These are phyloP conservation scores for Peronospora farinosa DNA, from an alignment of 352 stramenopile genomes.

Conservation along the genomic window DNA sequence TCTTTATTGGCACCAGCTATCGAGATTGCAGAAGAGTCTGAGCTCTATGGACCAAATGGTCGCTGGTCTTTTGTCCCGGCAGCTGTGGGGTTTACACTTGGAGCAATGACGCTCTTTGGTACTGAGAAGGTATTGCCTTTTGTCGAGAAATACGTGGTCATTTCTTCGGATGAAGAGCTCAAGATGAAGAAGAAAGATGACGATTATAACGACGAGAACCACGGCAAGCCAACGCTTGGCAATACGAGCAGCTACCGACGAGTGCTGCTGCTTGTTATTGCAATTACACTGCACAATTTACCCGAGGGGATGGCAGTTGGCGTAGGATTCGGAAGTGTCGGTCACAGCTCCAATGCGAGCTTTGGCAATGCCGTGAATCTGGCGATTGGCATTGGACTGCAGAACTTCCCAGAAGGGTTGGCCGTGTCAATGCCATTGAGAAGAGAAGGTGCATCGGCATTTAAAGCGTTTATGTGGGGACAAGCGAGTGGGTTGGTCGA, in stretches of 20 bases:
- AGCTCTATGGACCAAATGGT: constrained; percentile 64
- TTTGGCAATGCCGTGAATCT: constrained; percentile 82
- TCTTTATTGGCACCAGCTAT: constrained; percentile 81
- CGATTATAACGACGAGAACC: constrained; percentile 34
- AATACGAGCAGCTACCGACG: constrained; percentile 57
- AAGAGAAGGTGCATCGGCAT: constrained; percentile 77
- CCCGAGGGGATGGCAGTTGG: constrained; percentile 87
- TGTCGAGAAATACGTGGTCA: constrained; percentile 41
- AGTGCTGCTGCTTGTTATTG: constrained; percentile 82
- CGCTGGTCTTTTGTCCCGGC: constrained; percentile 78
- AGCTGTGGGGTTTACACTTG: constrained; percentile 77
- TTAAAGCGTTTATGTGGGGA: constrained; percentile 85
- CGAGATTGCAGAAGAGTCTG: constrained; percentile 79
- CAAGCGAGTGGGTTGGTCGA: constrained; percentile 87
- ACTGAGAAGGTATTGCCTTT: constrained; percentile 62
- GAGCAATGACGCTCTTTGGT: constrained; percentile 62
- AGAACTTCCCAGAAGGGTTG: constrained; percentile 88
- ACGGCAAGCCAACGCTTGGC: constrained; percentile 15
- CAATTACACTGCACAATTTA: constrained; percentile 88
- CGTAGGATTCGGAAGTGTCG: constrained; percentile 85
- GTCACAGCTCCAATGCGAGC: constrained; percentile 56
- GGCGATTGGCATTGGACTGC: constrained; percentile 83
- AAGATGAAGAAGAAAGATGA: constrained; percentile 24
- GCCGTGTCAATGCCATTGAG: constrained; percentile 85
- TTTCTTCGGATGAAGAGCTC: constrained; percentile 36